Evolutionary conservation across 257 asterid genomes (phyloP), one percentile per base, ranked within the genome.

Genomic region (Henckelia pumila): DNA sequence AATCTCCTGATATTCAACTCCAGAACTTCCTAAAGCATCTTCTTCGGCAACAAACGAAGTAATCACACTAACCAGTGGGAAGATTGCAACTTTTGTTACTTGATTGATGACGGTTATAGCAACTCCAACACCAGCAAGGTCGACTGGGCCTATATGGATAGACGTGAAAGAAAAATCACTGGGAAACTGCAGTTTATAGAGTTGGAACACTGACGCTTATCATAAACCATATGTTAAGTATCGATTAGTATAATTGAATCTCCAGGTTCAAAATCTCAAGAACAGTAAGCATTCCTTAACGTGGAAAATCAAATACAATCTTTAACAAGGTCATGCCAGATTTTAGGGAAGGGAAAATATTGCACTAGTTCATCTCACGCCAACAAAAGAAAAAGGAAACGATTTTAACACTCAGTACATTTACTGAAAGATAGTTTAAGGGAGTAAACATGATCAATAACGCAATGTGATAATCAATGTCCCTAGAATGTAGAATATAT

Each of bases 21-120:
- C 2, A 14, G 63, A 66, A 67, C 71, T 70, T 62, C 56, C 67
- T 28, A 66, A 60, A 61, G 80, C 79, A 47, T 85, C 88, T 75
- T 85, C 91, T 72, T 82, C 91, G 24, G 91, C 91, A 37, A 85
- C 91, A 71, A 80, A 78, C n/a, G 91, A 85, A 40, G 91, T 85
- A 17, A 86, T 85, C 10, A 85, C 70, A 40, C 88, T 85, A 50
- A 82, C 88, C 14, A 85, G 86, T n/a, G 91, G 91, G 71, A 85
- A 78, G 37, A 85, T 80, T 17, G 91, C 83, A 53, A 85, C 62
- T 72, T 78, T 85, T 24, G 88, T 80, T 44, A 74, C 84, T 80
- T 82, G 91, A 72, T 85, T 85, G n/a, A 85, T 62, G 11, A 85
- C 21, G 24, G 86, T 88, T 63, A 85, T 82, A 8, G 91, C 79